Conservation (phyloP, 257 asterid species). For the Penstemon barbatus region DNA sequence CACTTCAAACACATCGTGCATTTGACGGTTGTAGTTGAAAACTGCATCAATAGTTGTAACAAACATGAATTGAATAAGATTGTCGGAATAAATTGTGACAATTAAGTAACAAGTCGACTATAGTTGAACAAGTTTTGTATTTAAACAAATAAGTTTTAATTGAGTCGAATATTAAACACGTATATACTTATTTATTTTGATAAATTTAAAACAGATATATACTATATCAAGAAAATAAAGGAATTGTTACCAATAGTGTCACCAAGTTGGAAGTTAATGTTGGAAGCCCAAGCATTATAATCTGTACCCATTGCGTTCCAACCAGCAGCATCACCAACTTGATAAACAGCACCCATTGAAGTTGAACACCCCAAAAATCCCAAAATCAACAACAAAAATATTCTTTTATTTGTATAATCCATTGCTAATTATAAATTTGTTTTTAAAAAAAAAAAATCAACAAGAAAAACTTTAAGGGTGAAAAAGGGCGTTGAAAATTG, state of each 20-base stretch:
- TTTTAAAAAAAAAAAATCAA: too few relatives aligned
- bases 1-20: constrained; percentile 31
- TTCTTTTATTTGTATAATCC: too few relatives aligned
- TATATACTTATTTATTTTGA: too few relatives aligned
- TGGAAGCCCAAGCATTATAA: not conserved
- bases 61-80: not conserved
- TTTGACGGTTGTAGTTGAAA: constrained; percentile 26
- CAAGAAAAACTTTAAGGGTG: too few relatives aligned
- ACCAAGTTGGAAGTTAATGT: not conserved
- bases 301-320: not conserved
- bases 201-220: not conserved
- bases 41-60: not conserved
- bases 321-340: not conserved
- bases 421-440: too few relatives aligned
- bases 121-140: too few relatives aligned
- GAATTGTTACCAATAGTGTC: not conserved
- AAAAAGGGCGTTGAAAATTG: too few relatives aligned
- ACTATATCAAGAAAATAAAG: not conserved
- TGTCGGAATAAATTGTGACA: not conserved
- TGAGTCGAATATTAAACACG: not conserved
- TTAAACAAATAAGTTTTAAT: not conserved
- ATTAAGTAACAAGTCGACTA: too few relatives aligned
- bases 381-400: not conserved
- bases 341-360: not conserved
- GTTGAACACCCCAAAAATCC: not conserved